These are phyloP conservation scores for Aquilaria agallochum DNA, from an alignment of 441 rosid genomes.

Conservation along the genomic window DNA sequence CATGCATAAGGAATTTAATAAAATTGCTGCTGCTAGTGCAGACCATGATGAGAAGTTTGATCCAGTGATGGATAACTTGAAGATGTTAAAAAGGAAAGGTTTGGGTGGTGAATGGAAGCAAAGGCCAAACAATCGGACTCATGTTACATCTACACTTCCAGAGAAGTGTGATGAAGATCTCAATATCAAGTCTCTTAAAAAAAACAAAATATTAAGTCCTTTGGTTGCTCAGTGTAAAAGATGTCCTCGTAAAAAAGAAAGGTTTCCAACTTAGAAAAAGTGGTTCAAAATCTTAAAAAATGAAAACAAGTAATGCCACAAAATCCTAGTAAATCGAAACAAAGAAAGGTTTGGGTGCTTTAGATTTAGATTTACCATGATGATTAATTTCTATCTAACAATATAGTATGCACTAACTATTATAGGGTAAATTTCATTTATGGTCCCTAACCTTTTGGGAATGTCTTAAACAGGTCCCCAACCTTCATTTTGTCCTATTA, in stretches of 20 bases:
- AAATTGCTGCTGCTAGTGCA: neutral
- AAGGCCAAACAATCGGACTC: neutral
- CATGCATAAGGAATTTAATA: neutral
- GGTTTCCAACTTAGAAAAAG: neutral
- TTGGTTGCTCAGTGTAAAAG: neutral
- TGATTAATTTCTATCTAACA: too few relatives aligned
- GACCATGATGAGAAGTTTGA: neutral
- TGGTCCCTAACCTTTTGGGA: too few relatives aligned
- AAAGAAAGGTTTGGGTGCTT: too few relatives aligned
- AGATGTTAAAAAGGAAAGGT: too few relatives aligned
- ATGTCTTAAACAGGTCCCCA: too few relatives aligned
- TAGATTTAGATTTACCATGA: too few relatives aligned
- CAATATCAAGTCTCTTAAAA: neutral
- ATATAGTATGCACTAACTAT: too few relatives aligned
- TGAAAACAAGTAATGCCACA: too few relatives aligned
- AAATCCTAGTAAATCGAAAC: too few relatives aligned
- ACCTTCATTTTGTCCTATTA: too few relatives aligned
- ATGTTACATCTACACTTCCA: neutral
- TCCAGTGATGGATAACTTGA: neutral
- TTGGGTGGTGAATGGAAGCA: neutral
- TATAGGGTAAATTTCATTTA: too few relatives aligned
- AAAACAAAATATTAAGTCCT: neutral
- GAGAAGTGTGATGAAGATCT: neutral
- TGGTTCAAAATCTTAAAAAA: too few relatives aligned
- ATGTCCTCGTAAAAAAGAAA: neutral